A percentile compares a stretch with the other conserved stretches of the same genome.
phyloP scores from a whole-genome alignment of 768 basidiomycete genomes.

The Suillus variegatus region DNA sequence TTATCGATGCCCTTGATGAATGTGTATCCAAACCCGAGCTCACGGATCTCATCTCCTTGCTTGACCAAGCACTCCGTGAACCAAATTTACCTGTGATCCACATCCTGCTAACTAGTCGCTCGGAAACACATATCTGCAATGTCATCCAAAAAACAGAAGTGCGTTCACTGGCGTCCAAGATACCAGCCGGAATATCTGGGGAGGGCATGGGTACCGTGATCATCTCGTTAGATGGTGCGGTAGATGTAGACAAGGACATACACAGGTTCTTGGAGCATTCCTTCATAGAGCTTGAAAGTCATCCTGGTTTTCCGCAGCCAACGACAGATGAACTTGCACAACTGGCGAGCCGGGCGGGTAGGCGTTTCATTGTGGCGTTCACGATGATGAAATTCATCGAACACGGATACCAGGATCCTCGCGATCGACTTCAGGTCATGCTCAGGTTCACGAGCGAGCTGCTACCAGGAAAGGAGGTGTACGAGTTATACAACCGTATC shows the following conservation, averaged over 20 bases:
- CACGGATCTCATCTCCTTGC: not conserved
- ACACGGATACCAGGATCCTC: not conserved
- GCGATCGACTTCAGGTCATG: not conserved
- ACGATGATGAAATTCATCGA: not conserved
- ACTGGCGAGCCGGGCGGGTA: not conserved
- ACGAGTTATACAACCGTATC: not conserved
- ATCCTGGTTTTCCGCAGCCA: not conserved
- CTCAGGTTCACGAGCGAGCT: not conserved
- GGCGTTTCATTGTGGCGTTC: not conserved
- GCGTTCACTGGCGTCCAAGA: not conserved
- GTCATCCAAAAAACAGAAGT: not conserved
- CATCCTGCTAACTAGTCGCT: not conserved
- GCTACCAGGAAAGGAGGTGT: not conserved
- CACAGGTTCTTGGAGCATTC: not conserved
- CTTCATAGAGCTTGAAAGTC: not conserved
- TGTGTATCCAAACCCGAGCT: not conserved
- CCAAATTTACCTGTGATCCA: not conserved
- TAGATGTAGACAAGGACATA: not conserved
- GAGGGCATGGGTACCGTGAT: not conserved
- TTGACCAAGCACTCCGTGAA: not conserved
- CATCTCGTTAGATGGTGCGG: not conserved
- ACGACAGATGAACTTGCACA: not conserved
- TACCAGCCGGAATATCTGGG: not conserved
- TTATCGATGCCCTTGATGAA: not conserved
- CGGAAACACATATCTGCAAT: not conserved